Evolutionary conservation across 495 filamentous ascomycete species (phyloP), one percentile per base, ranked within the genome.

Genomic region (Trichocladium uniseriatum): DNA sequence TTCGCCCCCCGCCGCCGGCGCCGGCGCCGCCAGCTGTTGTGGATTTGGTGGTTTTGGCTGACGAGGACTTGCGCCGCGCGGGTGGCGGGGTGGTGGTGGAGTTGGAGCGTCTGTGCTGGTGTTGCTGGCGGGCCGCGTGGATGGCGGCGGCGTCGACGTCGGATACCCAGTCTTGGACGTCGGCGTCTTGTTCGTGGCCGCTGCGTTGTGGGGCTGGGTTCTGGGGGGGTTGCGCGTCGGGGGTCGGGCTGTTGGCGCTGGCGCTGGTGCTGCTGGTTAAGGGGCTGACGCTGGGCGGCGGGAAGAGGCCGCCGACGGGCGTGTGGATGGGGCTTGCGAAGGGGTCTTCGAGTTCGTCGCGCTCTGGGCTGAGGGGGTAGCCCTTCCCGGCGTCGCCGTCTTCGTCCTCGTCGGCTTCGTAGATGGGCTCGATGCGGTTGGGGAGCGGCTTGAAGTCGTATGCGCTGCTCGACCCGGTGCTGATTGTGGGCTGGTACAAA

Each of bases 321-420:
- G 15, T 6, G 56, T 54, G 0, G 72, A 70, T 8, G 72, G 24
- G 24, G 24, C 4, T 74, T 7, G 63, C 21, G 54, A 75, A 75
- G 0, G 72, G 72, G 51, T 75, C 70, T 35, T 64, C 57, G 44
- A 37, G 40, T 31, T 56, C 49, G 34, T 32, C 48, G 21, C 40
- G 42, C 18, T 53, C 55, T 5, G 49, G 59, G 43, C 49, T 55
- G 10, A 43, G 36, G 9, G 34, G 46, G 18, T 38, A 39, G 15
- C 38, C 28, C 18, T 32, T 37, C 10, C 37, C 47, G 0, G 46
- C 35, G 21, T 58, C 56, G 15, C 51, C 52, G 2, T 52, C 58
- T 9, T 72, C 80, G 43, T 89, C 86, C 35, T 94, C 89, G 43
- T 85, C 81, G 0, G 75, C 73, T 51, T 80, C 77, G 45, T 75